Conservation (phyloP, 768 basidiomycete species). For the Boletus huronensis region DNA sequence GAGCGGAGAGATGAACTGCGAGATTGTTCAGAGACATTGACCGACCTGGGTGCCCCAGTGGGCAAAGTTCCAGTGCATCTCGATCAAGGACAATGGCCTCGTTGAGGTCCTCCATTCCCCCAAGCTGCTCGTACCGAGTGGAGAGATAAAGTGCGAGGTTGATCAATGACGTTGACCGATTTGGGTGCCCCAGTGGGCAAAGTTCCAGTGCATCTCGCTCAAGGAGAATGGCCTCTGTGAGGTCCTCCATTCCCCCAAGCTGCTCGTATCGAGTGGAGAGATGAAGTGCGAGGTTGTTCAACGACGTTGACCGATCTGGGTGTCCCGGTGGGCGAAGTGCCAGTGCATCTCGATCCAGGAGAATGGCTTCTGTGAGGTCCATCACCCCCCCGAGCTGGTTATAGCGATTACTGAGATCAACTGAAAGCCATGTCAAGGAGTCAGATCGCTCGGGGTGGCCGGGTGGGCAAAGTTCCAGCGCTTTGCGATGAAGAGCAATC, state of each 20-base stretch:
- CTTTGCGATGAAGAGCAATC: neutral
- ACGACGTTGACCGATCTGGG: neutral
- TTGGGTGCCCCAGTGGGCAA: too few species aligned
- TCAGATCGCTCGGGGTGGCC: neutral
- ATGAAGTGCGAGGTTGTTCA: neutral
- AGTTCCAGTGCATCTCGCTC: too few species aligned
- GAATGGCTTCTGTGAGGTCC: neutral
- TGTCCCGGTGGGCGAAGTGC: neutral
- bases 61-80: too few species aligned
- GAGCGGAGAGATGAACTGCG: too few species aligned
- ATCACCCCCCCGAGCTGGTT: neutral
- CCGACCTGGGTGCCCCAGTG: too few species aligned
- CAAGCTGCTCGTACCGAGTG: too few species aligned
- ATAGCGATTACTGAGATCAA: neutral
- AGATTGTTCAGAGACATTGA: too few species aligned
- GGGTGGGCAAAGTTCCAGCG: neutral
- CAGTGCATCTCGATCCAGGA: neutral
- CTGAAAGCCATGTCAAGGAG: neutral
- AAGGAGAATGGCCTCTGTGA: too few species aligned
- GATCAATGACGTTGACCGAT: too few species aligned
- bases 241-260: neutral
- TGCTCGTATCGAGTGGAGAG: neutral
- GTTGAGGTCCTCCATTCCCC: too few species aligned
- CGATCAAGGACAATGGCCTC: too few species aligned
- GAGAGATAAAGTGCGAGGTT: too few species aligned